phyloP scores from a whole-genome alignment of 1,284 basidiomycete genomes.

The Cystobasidium pallidum region DNA sequence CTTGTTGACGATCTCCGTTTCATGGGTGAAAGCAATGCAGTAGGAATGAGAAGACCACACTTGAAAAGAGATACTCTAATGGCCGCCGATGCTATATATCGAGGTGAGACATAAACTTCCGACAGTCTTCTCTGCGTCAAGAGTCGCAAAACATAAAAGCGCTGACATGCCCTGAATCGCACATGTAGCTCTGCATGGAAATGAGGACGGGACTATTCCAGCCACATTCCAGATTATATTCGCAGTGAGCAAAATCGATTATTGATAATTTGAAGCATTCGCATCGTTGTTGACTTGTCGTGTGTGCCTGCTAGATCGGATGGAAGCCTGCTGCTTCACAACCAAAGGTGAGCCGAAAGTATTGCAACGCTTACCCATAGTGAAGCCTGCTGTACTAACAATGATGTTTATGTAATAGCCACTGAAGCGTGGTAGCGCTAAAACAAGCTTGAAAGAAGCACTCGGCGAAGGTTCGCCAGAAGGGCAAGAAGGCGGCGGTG shows the following conservation, averaged over 20 bases:
- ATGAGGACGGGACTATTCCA: constrained; percentile 78
- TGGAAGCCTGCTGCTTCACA: constrained; percentile 91
- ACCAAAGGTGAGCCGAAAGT: constrained; percentile 66
- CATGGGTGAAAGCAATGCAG: constrained; percentile 96
- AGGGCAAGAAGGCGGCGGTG: neutral
- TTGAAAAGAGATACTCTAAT: constrained; percentile 84
- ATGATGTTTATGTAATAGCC: constrained; percentile 16
- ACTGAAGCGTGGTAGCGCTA: constrained; percentile 35
- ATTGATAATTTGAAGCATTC: too few species aligned
- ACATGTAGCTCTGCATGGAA: constrained; percentile 74
- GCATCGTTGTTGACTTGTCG: neutral
- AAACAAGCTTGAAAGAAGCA: constrained; percentile 39
- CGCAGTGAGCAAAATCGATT: constrained; percentile 65
- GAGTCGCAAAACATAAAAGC: neutral
- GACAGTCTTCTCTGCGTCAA: constrained; percentile 18
- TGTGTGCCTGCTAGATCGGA: constrained; percentile 71
- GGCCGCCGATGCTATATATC: constrained; percentile 90
- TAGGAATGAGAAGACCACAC: constrained; percentile 66
- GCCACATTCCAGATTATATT: constrained; percentile 97
- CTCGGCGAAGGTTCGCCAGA: constrained; percentile 19
- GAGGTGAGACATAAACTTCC: constrained; percentile 62
- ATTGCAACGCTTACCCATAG: too few species aligned
- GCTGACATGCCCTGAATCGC: constrained; percentile 2
- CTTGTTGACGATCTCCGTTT: constrained; percentile 87
- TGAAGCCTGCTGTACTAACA: too few species aligned